Conservation (phyloP, 2,329 filamentous ascomycete species). For the Fusarium anthophilum region DNA sequence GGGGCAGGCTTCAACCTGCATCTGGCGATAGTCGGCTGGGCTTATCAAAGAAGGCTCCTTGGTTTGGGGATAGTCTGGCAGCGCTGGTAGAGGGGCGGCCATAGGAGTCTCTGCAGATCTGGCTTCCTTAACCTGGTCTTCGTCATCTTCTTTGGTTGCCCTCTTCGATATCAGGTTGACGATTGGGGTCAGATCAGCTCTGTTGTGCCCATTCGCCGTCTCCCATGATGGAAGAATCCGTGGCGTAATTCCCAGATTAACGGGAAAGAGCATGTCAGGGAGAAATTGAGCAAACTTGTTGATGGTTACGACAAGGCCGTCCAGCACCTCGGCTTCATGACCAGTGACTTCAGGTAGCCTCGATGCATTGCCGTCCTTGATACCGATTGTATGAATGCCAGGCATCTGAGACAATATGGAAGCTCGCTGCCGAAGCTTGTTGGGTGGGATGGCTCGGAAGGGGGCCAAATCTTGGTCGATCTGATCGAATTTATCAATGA, state of each 20-base stretch:
- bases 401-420: constrained; percentile 51
- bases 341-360: constrained; percentile 49
- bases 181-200: constrained; percentile 42
- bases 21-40: constrained; percentile 51
- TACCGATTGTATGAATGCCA: constrained; percentile 60
- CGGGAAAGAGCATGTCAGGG: constrained; percentile 84
- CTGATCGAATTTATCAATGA: constrained; percentile 84
- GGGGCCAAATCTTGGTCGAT: constrained; percentile 79
- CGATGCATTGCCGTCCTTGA: constrained; percentile 70
- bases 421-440: constrained; percentile 70
- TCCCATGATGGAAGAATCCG: constrained; percentile 67
- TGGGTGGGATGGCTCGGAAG: constrained; percentile 79
- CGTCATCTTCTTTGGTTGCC: constrained; percentile 16
- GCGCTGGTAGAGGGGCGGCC: neutral
- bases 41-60: constrained; percentile 22
- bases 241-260: constrained; percentile 71
- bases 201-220: constrained; percentile 52
- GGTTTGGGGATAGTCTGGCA: constrained; percentile 1
- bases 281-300: constrained; percentile 75
- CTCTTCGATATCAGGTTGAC: constrained; percentile 44
- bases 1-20: constrained; percentile 65
- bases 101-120: constrained; percentile 8
- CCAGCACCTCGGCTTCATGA: constrained; percentile 49
- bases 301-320: constrained; percentile 71
- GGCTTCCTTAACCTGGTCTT: neutral